Percentiles rank a stretch among this genome's conserved stretches.
phyloP scores from a whole-genome alignment of 495 filamentous ascomycete species.

The Neurospora hispaniola region DNA sequence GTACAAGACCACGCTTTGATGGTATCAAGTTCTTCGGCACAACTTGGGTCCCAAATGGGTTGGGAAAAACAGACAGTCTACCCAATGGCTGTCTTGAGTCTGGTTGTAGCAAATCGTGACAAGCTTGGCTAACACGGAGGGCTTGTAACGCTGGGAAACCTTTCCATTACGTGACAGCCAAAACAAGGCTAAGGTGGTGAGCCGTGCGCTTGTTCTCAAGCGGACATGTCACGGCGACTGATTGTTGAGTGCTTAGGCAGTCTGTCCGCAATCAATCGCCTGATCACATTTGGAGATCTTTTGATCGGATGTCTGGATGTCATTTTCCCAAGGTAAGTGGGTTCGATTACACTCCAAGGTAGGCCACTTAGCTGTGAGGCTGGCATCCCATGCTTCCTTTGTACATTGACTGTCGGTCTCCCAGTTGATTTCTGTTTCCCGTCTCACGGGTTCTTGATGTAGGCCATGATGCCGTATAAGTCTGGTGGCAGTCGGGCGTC shows the following conservation, averaged over 20 bases:
- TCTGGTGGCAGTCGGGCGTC: background rate
- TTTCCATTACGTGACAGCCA: background rate
- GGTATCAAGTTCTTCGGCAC: background rate
- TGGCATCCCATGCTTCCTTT: background rate
- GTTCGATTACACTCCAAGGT: background rate
- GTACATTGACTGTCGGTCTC: background rate
- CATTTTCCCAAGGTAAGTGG: background rate
- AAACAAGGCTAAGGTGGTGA: background rate
- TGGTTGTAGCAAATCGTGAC: background rate
- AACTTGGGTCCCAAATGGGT: background rate
- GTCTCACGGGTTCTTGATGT: background rate
- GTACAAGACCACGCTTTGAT: slow-evolving; percentile 7
- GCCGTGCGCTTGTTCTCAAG: background rate
- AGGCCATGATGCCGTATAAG: background rate
- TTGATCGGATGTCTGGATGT: background rate
- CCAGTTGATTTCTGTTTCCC: background rate
- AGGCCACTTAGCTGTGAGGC: background rate
- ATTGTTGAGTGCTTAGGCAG: background rate
- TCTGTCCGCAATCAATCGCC: background rate
- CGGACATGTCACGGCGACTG: background rate
- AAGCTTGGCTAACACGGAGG: background rate
- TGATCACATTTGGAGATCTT: background rate
- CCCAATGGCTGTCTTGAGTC: background rate
- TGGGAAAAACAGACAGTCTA: background rate
- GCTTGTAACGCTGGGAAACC: background rate